Conservation (phyloP, 2,329 filamentous ascomycete species). For the Calonectria montana region DNA sequence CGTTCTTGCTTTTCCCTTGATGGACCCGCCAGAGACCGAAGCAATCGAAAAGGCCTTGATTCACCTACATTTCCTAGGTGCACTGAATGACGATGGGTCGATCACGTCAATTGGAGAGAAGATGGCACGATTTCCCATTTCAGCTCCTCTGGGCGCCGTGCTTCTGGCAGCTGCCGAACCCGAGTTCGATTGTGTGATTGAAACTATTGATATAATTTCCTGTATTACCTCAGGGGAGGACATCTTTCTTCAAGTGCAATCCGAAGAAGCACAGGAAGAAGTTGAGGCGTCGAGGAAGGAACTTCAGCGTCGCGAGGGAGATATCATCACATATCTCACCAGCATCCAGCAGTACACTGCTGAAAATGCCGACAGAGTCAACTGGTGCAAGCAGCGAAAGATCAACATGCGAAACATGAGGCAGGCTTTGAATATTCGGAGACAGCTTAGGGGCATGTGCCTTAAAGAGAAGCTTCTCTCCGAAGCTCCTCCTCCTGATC, state of each 20-base stretch:
- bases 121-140: constrained; percentile 86
- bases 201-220: constrained; percentile 86
- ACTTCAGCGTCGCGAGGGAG: constrained; percentile 70
- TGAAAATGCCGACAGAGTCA: constrained; percentile 64
- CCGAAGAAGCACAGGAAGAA: constrained; percentile 66
- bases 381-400: constrained; percentile 69
- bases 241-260: constrained; percentile 70
- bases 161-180: constrained; percentile 81
- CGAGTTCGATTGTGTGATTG: constrained; percentile 78
- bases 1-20: constrained; percentile 83
- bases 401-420: constrained; percentile 71
- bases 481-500: constrained; percentile 60
- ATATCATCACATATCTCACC: constrained; percentile 73
- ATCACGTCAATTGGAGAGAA: constrained; percentile 81
- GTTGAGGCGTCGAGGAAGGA: constrained; percentile 66
- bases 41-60: constrained; percentile 84
- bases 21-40: constrained; percentile 83
- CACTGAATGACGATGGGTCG: constrained; percentile 75
- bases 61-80: constrained; percentile 82
- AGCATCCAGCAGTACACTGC: constrained; percentile 71
- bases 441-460: constrained; percentile 69
- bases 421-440: constrained; percentile 71
- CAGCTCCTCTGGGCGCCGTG: constrained; percentile 83
- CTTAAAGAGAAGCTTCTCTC: constrained; percentile 62
- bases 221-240: constrained; percentile 73